These are phyloP conservation scores for Suillus bovinus DNA, from an alignment of 768 basidiomycete genomes.

Conservation along the genomic window DNA sequence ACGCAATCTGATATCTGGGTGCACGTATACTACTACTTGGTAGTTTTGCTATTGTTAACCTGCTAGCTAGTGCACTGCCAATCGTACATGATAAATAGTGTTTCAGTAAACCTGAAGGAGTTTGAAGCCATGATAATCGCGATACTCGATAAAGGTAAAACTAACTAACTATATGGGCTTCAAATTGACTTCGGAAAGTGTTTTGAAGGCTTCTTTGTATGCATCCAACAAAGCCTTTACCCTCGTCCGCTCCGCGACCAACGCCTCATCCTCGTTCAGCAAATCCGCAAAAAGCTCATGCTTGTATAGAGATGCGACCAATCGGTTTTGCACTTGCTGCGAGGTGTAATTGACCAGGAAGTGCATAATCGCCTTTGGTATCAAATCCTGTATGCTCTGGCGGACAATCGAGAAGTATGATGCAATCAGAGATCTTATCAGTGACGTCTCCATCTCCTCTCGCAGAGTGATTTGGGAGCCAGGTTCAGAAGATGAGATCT, in stretches of 20 bases:
- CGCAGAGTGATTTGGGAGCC: slow-evolving; percentile 66
- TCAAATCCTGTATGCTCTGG: slow-evolving; percentile 94
- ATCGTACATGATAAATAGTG: neutral
- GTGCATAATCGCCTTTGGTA: slow-evolving; percentile 99
- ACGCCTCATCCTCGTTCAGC: slow-evolving; percentile 92
- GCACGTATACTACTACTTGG: neutral
- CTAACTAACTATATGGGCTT: slow-evolving; percentile 56
- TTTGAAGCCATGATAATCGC: neutral
- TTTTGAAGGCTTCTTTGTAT: slow-evolving; percentile 93
- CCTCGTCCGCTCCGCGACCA: slow-evolving; percentile 90
- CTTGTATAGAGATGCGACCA: slow-evolving; percentile 94
- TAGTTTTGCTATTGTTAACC: slow-evolving; percentile 3
- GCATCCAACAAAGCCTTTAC: slow-evolving; percentile 95
- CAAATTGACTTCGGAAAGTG: slow-evolving; percentile 77
- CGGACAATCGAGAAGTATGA: slow-evolving; percentile 97
- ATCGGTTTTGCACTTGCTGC: slow-evolving; percentile 93
- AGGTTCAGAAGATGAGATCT: slow-evolving; percentile 58
- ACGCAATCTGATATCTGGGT: slow-evolving; percentile 2
- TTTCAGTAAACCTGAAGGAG: neutral
- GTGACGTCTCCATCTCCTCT: slow-evolving; percentile 95
- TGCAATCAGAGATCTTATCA: slow-evolving; percentile 92
- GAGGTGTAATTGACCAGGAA: slow-evolving; percentile 96
- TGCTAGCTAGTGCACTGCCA: neutral
- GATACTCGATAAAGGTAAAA: neutral
- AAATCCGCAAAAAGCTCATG: slow-evolving; percentile 89